Evolutionary conservation across 805 yeast genomes (phyloP).

Genomic region (Spathaspora passalidarum): DNA sequence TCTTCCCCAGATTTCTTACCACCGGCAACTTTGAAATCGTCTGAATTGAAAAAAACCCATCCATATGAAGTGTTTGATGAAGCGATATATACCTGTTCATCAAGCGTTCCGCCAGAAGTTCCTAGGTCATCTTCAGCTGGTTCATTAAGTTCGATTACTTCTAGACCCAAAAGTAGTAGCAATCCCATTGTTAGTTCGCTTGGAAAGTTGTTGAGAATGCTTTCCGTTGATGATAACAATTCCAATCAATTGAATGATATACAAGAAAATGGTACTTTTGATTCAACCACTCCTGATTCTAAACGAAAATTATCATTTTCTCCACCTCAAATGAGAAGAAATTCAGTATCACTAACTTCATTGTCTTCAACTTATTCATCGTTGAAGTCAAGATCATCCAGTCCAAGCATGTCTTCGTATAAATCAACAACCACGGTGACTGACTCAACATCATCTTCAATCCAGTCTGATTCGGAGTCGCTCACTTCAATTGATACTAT

Average conservation of each 20-base stretch:
- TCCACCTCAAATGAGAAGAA: slow-evolving; percentile 13
- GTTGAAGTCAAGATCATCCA: slow-evolving; percentile 30
- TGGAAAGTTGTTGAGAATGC: slow-evolving; percentile 34
- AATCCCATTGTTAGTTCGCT: slow-evolving; percentile 30
- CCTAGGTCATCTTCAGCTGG: slow-evolving; percentile 3
- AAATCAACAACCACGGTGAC: slow-evolving; percentile 34
- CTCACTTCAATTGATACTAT: slow-evolving; percentile 7
- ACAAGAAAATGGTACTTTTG: slow-evolving; percentile 1
- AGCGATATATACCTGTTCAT: slow-evolving; percentile 47
- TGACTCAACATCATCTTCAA: slow-evolving; percentile 30
- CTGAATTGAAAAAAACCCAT: slow-evolving; percentile 48
- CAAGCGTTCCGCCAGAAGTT: slow-evolving; percentile 11
- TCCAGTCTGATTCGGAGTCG: slow-evolving; percentile 27
- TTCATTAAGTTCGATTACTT: background rate
- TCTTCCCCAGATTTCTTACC: slow-evolving; percentile 6
- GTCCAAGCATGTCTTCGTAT: slow-evolving; percentile 37
- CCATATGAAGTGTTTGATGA: slow-evolving; percentile 67
- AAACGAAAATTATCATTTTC: background rate
- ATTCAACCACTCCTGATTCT: background rate
- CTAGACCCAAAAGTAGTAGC: background rate
- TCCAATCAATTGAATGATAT: slow-evolving; percentile 5
- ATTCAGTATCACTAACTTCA: slow-evolving; percentile 35
- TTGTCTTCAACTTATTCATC: slow-evolving; percentile 32
- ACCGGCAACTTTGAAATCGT: slow-evolving; percentile 14
- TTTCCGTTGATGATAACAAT: slow-evolving; percentile 29